Evolutionary conservation across 495 filamentous ascomycete species (phyloP).

Genomic region (Talaromyces proteolyticus): DNA sequence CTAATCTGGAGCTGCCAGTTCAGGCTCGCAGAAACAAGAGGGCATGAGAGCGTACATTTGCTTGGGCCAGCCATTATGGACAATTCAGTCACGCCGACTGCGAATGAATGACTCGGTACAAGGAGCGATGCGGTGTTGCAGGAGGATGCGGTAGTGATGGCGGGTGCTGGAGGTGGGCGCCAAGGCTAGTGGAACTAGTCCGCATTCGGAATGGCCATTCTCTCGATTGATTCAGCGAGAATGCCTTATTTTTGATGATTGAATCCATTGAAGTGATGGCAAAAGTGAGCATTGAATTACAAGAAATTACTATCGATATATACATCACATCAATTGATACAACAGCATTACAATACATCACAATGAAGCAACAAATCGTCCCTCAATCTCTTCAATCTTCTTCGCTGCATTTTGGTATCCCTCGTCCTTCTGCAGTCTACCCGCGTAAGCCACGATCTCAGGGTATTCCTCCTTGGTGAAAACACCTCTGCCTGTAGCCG

Average conservation of each 20-base stretch:
- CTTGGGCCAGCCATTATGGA: conserved; percentile 38
- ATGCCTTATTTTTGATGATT: not conserved
- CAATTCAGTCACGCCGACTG: not conserved
- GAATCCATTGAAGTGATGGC: no score
- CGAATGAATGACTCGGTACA: conserved; percentile 2
- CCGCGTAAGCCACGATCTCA: conserved; percentile 55
- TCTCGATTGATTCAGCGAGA: not conserved
- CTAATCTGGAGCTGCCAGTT: not conserved
- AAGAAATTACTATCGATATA: no score
- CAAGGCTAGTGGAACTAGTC: not conserved
- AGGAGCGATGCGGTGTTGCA: not conserved
- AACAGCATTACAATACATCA: not conserved
- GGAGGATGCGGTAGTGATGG: not conserved
- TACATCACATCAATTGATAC: not conserved
- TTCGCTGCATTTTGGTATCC: conserved; percentile 55
- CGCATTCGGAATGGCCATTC: not conserved
- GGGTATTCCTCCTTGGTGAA: conserved; percentile 53
- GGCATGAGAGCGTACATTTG: conserved; percentile 30
- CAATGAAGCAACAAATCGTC: conserved; percentile 31
- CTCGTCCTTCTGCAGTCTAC: conserved; percentile 52
- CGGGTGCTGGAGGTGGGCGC: not conserved
- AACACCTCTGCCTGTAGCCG: conserved; percentile 32
- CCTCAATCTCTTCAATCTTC: conserved; percentile 58
- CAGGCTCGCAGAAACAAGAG: not conserved
- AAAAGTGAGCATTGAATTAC: no score